Conservation (phyloP, 1,284 basidiomycete species). For the Nidula niveotomentosa region DNA sequence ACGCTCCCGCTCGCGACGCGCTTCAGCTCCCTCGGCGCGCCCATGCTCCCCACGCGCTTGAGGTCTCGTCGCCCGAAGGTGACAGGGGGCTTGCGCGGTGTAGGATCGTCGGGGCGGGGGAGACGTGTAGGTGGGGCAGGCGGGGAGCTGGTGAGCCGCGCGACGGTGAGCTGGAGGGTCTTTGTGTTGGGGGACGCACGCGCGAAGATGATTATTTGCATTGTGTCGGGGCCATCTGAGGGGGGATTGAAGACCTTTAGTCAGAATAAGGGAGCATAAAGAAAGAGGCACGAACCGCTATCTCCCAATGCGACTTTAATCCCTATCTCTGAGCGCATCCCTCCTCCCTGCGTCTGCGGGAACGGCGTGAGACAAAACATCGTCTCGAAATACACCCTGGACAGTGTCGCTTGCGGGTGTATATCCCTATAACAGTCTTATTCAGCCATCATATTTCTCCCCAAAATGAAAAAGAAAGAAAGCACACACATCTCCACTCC, state of each 20-base stretch:
- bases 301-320: conserved; percentile 72
- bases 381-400: conserved; percentile 68
- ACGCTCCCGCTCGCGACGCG: conserved; percentile 23
- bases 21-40: conserved; percentile 27
- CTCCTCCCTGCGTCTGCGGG: conserved; percentile 8
- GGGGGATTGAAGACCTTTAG: not conserved
- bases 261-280: not conserved
- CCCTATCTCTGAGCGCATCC: conserved; percentile 36
- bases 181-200: conserved; percentile 25
- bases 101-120: conserved; percentile 77
- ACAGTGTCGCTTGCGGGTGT: conserved; percentile 63
- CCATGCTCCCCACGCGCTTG: conserved; percentile 24
- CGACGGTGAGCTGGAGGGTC: conserved; percentile 51
- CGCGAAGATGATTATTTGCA: conserved; percentile 69
- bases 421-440: conserved; percentile 52
- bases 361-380: conserved; percentile 56
- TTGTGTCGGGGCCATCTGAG: conserved; percentile 62
- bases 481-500: conserved; percentile 60
- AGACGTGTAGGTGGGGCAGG: conserved; percentile 36
- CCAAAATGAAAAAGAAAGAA: not conserved
- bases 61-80: conserved; percentile 25
- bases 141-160: conserved; percentile 50
- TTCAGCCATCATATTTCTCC: not conserved
- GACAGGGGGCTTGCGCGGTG: conserved; percentile 62
- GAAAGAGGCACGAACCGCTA: conserved; percentile 41